Percentiles rank a stretch among this genome's conserved stretches.
These are phyloP conservation scores for Mycena amicta DNA, from an alignment of 768 basidiomycete genomes.

Conservation along the genomic window DNA sequence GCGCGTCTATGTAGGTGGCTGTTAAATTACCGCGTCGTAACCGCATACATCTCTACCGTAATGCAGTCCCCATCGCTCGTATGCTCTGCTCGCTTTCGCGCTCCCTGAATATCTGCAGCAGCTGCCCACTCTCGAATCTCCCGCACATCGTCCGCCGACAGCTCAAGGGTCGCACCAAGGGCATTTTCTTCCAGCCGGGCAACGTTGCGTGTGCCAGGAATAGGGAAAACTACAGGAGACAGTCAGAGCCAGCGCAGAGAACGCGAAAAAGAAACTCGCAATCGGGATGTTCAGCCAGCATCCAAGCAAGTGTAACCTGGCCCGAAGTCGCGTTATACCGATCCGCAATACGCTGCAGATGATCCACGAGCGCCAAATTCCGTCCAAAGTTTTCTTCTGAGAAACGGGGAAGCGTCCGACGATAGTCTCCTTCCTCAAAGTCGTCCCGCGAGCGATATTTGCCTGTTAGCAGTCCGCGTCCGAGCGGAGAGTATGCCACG, in stretches of 20 bases:
- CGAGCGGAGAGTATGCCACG: constrained; percentile 37
- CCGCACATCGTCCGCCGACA: constrained; percentile 24
- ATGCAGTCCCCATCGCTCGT: constrained; percentile 26
- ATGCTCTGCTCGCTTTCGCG: constrained; percentile 20
- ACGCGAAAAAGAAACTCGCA: constrained; percentile 3
- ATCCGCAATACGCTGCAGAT: constrained; percentile 32
- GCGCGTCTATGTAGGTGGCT: no score
- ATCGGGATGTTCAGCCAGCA: constrained; percentile 22
- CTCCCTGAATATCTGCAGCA: constrained; percentile 26
- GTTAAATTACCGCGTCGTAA: no score
- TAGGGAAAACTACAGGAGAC: constrained; percentile 25
- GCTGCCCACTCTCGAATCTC: constrained; percentile 25
- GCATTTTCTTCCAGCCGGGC: constrained; percentile 29
- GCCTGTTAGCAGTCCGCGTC: constrained; percentile 40
- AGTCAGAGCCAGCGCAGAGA: background rate
- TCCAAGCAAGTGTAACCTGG: constrained; percentile 30
- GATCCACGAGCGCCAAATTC: constrained; percentile 40
- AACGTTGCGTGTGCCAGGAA: constrained; percentile 26
- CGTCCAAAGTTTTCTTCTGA: constrained; percentile 48
- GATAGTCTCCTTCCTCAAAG: constrained; percentile 37
- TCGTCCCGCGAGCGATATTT: constrained; percentile 37
- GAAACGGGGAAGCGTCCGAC: constrained; percentile 34
- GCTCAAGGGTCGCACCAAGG: constrained; percentile 17
- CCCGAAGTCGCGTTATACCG: constrained; percentile 35
- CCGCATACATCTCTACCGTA: no score